Conservation (phyloP, 2,329 filamentous ascomycete genomes). For the Paraphaeosphaeria sporulosa region DNA sequence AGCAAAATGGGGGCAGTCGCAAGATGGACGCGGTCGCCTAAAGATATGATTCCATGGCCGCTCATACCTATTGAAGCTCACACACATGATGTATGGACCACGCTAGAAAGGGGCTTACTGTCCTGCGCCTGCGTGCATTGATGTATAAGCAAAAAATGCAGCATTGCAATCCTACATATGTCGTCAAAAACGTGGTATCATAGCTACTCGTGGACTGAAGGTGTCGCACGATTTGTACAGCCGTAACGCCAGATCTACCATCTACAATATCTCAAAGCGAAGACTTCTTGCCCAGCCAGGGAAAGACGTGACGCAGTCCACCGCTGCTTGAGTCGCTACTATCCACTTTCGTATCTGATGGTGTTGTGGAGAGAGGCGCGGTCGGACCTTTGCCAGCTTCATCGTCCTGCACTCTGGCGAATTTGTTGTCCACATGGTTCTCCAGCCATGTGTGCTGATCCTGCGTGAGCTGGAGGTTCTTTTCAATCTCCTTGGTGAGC, state of each 20-base stretch:
- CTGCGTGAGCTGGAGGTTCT: conserved; percentile 53
- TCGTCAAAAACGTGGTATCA: conserved; percentile 11
- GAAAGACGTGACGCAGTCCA: conserved; percentile 40
- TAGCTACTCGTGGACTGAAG: conserved; percentile 6
- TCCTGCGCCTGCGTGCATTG: not conserved
- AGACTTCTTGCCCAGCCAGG: conserved; percentile 49
- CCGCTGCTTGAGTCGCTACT: conserved; percentile 16
- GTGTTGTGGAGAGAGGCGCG: conserved; percentile 12
- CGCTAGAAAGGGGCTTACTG: not conserved
- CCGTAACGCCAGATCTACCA: not conserved
- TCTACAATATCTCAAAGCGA: conserved; percentile 46
- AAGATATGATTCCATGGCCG: not conserved
- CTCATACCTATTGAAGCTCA: not conserved
- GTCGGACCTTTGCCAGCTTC: conserved; percentile 1
- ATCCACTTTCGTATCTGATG: conserved; percentile 13
- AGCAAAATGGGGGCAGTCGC: too few species aligned
- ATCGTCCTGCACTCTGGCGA: conserved; percentile 28
- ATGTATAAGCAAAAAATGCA: not conserved
- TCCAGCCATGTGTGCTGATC: conserved; percentile 45
- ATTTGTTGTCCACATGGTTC: conserved; percentile 40
- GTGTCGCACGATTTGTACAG: not conserved
- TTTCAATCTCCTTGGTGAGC: conserved; percentile 65
- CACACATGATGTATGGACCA: not conserved
- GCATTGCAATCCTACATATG: not conserved
- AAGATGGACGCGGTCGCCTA: not conserved